Evolutionary conservation across 106 monocot species (phyloP).

Genomic region (Vanilla planifolia): DNA sequence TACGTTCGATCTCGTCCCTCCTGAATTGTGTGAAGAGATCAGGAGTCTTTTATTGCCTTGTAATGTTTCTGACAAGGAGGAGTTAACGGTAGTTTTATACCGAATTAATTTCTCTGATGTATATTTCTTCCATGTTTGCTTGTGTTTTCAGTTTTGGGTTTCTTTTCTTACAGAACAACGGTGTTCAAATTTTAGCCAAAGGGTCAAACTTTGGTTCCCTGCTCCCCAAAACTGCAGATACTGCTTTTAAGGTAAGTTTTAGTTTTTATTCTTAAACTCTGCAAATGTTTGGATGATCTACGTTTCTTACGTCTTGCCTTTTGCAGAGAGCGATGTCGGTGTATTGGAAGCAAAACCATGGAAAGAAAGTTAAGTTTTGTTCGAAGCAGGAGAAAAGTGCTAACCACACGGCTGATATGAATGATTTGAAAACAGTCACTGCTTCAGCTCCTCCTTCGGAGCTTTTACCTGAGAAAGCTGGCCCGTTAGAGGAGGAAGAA

Average conservation of each 20-base stretch:
- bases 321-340: slow-evolving; percentile 9
- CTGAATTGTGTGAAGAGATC: slow-evolving; percentile 41
- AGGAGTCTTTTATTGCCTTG: not conserved
- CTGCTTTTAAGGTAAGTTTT: slow-evolving; percentile 9
- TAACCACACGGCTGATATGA: not conserved
- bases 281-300: not conserved
- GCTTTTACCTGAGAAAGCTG: too few relatives aligned
- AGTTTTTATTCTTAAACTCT: not conserved
- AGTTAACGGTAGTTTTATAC: not conserved
- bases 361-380: not conserved
- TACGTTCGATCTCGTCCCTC: slow-evolving; percentile 38
- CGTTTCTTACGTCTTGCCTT: not conserved
- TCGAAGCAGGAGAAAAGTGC: not conserved
- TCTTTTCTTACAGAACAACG: not conserved
- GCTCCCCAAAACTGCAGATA: not conserved
- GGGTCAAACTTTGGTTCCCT: not conserved
- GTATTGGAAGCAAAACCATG: not conserved
- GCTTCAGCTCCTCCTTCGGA: too few relatives aligned
- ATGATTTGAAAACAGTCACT: not conserved
- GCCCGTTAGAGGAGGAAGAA: not conserved
- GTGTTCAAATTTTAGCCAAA: not conserved
- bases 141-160: not conserved
- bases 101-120: not conserved
- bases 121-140: not conserved
- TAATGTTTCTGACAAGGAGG: not conserved